Base-by-base conservation (phyloP, 148 eudicot genomes). In the Linanthus parryae region DNA sequence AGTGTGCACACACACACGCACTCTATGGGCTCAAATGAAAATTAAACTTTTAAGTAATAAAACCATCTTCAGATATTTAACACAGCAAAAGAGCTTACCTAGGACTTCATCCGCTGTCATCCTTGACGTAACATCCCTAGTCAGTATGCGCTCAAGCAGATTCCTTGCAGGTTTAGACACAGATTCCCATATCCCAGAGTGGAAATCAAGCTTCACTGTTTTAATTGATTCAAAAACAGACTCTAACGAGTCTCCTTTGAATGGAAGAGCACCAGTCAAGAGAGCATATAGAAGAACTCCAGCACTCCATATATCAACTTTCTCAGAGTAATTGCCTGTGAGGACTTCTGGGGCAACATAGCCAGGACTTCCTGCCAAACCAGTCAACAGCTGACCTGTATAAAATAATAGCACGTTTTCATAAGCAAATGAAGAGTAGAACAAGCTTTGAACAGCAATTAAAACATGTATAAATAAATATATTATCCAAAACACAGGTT, bases 331-430 rank as follows among this genome's bases (percentile, higher is more conserved):
- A 58, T 74, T 57, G 45, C 94, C 90, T 3, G 67, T 62, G 41
- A 92, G 20, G 54, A 92, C 87, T 72, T 87, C 98, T 40, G 98
- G 98, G 50, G 98, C 94, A 41, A 92, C 96, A 70, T 92, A 92
- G 38, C 90, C 94, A 12, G 98, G 98, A 49, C 98, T 92, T 53
- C 98, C 98, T 58, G 92, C 98, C 64, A 87, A 49, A 48, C 98
- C 98, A 56, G 70, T 55, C 67, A 92, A 72, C 51, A 70, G 81
- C 56, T 92, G 98, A 52, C 96, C 98, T 92, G 79, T 44, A 55
- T 34, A 12, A n/a, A 21, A 25, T 16, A 24, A 49, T 34, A 41
- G 14, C 43, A 48, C 15, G 3, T 7, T 48, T 40, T 49, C 39
- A 49, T n/a, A 47, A 62, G 20, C 35, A 48, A 62, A n/a, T n/a